Evolutionary conservation across 441 rosid species (phyloP), one percentile per base, ranked within the genome.

Genomic region (Arabidopsis hybrid): DNA sequence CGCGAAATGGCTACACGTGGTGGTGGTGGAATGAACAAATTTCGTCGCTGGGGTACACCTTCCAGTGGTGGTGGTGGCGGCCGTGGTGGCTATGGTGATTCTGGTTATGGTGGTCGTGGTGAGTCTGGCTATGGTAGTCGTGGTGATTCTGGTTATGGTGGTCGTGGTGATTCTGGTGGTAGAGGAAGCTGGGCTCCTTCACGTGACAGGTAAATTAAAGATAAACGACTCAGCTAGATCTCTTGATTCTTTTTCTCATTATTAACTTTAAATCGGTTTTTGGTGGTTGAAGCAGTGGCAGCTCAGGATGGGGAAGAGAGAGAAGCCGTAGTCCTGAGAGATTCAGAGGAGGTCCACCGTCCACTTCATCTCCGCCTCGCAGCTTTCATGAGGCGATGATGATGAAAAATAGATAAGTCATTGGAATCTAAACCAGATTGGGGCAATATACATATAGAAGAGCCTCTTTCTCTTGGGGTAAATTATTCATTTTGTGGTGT

Each of bases 1-100:
- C 96, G 95, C 16, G 92, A 83, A 43, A 70, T 93, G 88, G 97
- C 99, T 71, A 81, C 92, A 52, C 92, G 97, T 29, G 86, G 95
- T 60, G 91, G 92, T 52, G 52, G 61, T 68, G 95, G 88, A 18
- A 83, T 75, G 85, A 83, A 85, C 76, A 89, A 82, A 82, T 84
- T 78, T 79, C 85, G 91, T 52, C 91, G 94, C 11, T 93, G 95
- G 95, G 91, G 85, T 75, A 9, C 89, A 63, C 59, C 82, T 55
- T 79, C 83, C 60, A 82, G 86, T 81, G 91, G 90, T 34, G 58
- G 70, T 6, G 63, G 82, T 64, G 87, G 85, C 3, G 32, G 16
- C 11, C 80, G 90, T 50, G 95, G 78, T 43, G 55, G 85, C 34
- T 75, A 61, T 69, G 84, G 91, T 67, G 73, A 81, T 43, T 80